phyloP scores from a whole-genome alignment of 495 filamentous ascomycete genomes.

The Sabuloglossum arenarium region DNA sequence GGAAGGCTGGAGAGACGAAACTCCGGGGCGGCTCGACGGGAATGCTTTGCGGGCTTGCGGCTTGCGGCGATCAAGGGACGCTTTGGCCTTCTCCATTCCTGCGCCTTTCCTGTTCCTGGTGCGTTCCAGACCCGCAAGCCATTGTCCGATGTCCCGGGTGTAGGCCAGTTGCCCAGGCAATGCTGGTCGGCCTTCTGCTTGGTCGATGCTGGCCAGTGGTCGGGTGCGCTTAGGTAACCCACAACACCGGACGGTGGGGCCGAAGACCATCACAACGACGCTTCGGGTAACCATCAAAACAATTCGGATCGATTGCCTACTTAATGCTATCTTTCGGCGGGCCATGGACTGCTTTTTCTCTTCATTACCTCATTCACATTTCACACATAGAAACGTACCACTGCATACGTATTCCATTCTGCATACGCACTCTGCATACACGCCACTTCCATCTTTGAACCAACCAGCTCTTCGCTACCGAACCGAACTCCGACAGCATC shows the following conservation, averaged over 20 bases:
- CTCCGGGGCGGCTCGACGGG: no score
- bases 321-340: not conserved
- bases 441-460: not conserved
- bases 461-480: not conserved
- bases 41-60: no score
- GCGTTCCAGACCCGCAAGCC: no score
- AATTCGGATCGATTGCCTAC: not conserved
- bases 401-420: not conserved
- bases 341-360: not conserved
- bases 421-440: not conserved
- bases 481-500: not conserved
- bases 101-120: no score
- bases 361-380: not conserved
- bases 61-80: no score
- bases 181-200: no score
- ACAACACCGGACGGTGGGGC: not conserved
- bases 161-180: no score
- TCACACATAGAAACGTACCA: no score
- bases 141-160: no score
- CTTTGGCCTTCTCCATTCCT: no score
- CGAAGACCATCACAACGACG: not conserved
- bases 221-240: not conserved
- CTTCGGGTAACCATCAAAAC: not conserved
- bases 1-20: no score
- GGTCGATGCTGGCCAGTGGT: no score